Conservation (phyloP, 2,329 filamentous ascomycete genomes). For the Acephala macrosclerotiorum region DNA sequence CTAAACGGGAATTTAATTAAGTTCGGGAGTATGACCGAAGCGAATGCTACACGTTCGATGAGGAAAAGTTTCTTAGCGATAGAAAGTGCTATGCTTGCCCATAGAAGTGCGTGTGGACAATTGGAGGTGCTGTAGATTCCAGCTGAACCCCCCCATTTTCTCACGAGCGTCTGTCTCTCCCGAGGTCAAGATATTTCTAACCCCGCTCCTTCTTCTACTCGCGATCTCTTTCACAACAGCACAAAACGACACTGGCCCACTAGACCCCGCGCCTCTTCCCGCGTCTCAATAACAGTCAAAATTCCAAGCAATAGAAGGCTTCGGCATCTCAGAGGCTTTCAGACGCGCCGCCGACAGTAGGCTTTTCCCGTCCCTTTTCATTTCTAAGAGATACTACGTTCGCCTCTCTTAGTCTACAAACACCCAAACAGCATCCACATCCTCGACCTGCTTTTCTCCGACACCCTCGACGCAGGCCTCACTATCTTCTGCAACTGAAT, state of each 20-base stretch:
- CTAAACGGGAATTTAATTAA: not conserved
- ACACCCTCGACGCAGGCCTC: conserved; percentile 54
- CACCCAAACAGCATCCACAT: conserved; percentile 43
- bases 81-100: not conserved
- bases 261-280: not conserved
- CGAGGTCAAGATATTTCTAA: not conserved
- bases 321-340: conserved; percentile 56
- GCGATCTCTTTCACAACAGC: not conserved
- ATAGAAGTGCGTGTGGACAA: not conserved
- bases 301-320: conserved; percentile 51
- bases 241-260: not conserved
- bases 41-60: not conserved
- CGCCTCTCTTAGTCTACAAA: no score
- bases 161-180: no score
- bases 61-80: not conserved
- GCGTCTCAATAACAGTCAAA: not conserved
- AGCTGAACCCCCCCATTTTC: not conserved
- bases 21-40: not conserved
- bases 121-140: not conserved
- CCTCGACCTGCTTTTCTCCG: conserved; percentile 54
- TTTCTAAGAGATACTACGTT: no score
- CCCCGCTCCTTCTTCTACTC: not conserved
- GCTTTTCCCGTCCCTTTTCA: no score
- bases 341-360: conserved; percentile 50
- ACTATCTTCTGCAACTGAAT: conserved; percentile 58